Conservation (phyloP, 805 yeast species). For the Metschnikowia aberdeeniae region DNA sequence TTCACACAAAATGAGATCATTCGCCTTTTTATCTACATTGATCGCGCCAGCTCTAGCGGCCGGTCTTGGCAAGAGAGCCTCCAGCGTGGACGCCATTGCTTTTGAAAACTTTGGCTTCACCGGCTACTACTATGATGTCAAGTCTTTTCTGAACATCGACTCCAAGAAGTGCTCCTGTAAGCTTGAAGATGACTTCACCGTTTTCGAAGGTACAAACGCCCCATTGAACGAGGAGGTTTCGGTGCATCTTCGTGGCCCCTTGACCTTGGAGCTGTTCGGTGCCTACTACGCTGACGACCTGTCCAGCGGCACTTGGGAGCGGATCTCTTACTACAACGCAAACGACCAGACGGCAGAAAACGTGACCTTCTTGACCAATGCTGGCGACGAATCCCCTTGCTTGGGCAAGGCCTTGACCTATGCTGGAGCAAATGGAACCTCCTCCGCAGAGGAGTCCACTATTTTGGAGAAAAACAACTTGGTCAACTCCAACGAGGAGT, state of each 20-base stretch:
- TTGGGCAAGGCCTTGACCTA: slow-evolving; percentile 65
- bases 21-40: slow-evolving; percentile 4
- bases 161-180: slow-evolving; percentile 47
- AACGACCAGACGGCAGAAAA: slow-evolving; percentile 48
- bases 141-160: slow-evolving; percentile 36
- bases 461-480: slow-evolving; percentile 46
- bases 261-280: slow-evolving; percentile 57
- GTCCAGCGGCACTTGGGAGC: slow-evolving; percentile 48
- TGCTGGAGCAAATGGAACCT: slow-evolving; percentile 54
- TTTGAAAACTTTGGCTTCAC: slow-evolving; percentile 53
- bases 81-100: slow-evolving; percentile 35
- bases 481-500: slow-evolving; percentile 57
- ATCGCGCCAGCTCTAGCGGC: slow-evolving; percentile 5
- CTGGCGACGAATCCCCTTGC: slow-evolving; percentile 59
- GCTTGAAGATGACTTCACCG: slow-evolving; percentile 30
- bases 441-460: slow-evolving; percentile 43
- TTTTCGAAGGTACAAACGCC: slow-evolving; percentile 55
- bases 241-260: slow-evolving; percentile 77
- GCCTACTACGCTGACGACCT: slow-evolving; percentile 45
- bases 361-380: slow-evolving; percentile 63
- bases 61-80: slow-evolving; percentile 1
- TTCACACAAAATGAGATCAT: neutral
- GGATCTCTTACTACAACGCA: slow-evolving; percentile 59
- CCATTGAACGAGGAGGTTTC: slow-evolving; percentile 68
- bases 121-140: slow-evolving; percentile 50